Conservation (phyloP, 495 filamentous ascomycete genomes). For the Choiromyces venosus region DNA sequence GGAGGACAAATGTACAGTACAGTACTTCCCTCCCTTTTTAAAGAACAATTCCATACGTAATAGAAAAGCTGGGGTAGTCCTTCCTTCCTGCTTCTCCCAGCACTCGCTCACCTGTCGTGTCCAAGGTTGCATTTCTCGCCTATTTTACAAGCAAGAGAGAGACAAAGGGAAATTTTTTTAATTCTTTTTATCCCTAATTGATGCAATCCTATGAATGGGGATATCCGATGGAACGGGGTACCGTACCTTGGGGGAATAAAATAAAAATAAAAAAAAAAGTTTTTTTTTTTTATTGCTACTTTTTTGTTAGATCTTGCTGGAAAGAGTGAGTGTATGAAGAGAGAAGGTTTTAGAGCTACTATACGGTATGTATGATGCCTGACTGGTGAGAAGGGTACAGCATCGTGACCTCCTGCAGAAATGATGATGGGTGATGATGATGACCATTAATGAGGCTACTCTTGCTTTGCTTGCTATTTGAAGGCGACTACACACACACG, state of each 20-base stretch:
- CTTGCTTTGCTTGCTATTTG: background rate
- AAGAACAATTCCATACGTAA: constrained; percentile 33
- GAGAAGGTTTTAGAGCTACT: background rate
- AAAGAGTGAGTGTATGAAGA: background rate
- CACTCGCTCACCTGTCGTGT: background rate
- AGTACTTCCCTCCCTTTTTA: background rate
- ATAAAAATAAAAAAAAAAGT: background rate
- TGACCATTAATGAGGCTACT: background rate
- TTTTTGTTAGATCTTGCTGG: background rate
- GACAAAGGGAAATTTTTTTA: too few relatives aligned
- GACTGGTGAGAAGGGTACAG: background rate
- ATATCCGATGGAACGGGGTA: background rate
- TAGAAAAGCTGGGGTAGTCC: constrained; percentile 25
- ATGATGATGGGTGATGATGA: background rate
- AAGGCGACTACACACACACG: background rate
- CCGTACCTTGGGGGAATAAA: background rate
- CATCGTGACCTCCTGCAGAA: background rate
- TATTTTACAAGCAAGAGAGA: too few relatives aligned
- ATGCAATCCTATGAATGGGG: background rate
- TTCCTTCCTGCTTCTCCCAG: background rate
- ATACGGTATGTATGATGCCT: background rate
- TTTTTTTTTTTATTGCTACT: background rate
- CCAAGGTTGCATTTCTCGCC: background rate
- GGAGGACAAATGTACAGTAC: background rate
- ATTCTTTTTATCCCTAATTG: background rate